Evolutionary conservation across 1,139 yeast species (phyloP), one percentile per base, ranked within the genome.

Genomic region (Kluyveromyces sp.): DNA sequence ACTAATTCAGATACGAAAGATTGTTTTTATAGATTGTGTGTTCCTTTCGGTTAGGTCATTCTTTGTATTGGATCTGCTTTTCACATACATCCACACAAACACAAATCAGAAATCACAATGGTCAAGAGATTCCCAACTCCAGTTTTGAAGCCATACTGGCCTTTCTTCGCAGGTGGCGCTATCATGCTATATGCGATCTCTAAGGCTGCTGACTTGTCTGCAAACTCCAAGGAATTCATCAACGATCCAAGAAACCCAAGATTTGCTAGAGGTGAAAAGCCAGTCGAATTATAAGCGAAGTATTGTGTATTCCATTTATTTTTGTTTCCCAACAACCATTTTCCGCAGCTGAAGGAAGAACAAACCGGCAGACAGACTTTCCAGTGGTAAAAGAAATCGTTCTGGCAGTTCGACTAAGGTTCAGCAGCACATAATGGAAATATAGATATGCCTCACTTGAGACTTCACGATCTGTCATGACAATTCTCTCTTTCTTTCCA

Each of bases 171-270:
- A 57, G 83, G 83, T 58, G 80, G 82, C 60, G 80, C 69, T 56
- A 58, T 73, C 55, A 75, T 83, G 54, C 75, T 72, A 72, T 78
- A 68, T 69, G 69, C 75, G 53, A 70, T 81, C 58, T 71, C 75
- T 61, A 76, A 77, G 70, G 77, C 75, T 48, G 81, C 83, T 50
- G 65, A 67, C 49, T 77, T 79, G 52, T 71, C 79, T 58, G 68
- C 76, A 62, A 68, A 74, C 68, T 69, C 83, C 52, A 72, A 71
- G 48, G 86, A 81, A 68, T 81, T 77, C 73, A 74, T 77, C 69
- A 81, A 82, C 68, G 88, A 82, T 68, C 89, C 89, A 69, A 80
- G 87, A 71, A 80, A 82, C 73, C 89, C 88, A 65, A 75, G 84
- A 68, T 79, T 79, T 63, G 70, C 69, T 50, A 70, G 72, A 59